A percentile compares a stretch with the other conserved stretches of the same genome.
Evolutionary conservation across 495 filamentous ascomycete genomes (phyloP).

Genomic region (Aspergillus nidulans): DNA sequence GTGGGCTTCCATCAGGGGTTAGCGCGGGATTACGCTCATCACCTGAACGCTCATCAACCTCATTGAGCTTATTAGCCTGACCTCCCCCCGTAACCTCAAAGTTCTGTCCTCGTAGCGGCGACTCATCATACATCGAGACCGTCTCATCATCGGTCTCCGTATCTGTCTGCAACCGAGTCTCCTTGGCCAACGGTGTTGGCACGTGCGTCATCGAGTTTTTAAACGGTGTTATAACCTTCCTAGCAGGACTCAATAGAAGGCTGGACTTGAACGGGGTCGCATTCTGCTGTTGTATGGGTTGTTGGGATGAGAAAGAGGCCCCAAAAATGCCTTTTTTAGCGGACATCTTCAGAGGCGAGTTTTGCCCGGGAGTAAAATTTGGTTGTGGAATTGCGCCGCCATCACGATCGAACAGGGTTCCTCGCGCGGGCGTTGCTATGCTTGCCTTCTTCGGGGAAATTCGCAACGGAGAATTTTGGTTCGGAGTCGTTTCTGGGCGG

Average conservation of each 20-base stretch:
- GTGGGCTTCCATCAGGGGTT: not conserved
- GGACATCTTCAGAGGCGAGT: constrained; percentile 42
- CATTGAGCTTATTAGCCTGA: not conserved
- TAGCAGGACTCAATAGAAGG: constrained; percentile 42
- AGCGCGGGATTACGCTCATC: constrained; percentile 1
- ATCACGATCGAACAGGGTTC: constrained; percentile 20
- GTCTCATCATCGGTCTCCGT: constrained; percentile 2
- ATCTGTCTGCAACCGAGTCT: not conserved
- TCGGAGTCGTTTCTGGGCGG: constrained; percentile 27
- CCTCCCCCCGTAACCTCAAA: constrained; percentile 5
- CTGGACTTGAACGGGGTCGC: constrained; percentile 34
- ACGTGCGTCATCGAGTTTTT: constrained; percentile 26
- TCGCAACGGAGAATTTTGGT: constrained; percentile 24
- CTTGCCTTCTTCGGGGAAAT: constrained; percentile 27
- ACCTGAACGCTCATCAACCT: not conserved
- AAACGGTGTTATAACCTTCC: constrained; percentile 37
- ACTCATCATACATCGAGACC: constrained; percentile 9
- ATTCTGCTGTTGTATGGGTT: constrained; percentile 22
- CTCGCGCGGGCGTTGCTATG: constrained; percentile 22
- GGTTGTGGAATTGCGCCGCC: constrained; percentile 17
- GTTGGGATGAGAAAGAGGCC: constrained; percentile 25
- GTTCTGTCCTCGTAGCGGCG: constrained; percentile 6
- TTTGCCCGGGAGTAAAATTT: constrained; percentile 25
- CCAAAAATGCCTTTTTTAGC: constrained; percentile 40
- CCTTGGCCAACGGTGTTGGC: constrained; percentile 13